phyloP scores from a whole-genome alignment of 2,329 filamentous ascomycete species.

The Aspergillus unguis region DNA sequence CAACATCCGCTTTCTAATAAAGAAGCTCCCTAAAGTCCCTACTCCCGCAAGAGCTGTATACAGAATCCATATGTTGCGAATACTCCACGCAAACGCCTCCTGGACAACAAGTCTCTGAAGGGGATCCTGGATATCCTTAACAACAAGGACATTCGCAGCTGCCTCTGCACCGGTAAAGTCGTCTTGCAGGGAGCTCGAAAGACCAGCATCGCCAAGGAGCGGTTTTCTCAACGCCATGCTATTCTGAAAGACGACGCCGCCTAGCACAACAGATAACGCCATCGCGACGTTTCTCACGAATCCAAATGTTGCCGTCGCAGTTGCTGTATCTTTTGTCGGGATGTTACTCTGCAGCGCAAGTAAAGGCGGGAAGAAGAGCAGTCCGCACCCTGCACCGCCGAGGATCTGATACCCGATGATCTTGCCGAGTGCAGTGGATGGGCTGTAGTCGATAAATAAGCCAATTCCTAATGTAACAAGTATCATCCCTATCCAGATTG shows the following conservation, averaged over 20 bases:
- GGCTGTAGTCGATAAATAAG: conserved; percentile 44
- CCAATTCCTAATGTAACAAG: conserved; percentile 48
- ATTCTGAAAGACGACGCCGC: conserved; percentile 77
- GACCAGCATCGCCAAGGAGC: conserved; percentile 52
- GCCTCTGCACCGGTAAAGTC: conserved; percentile 43
- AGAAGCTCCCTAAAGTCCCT: conserved; percentile 31
- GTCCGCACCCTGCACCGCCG: conserved; percentile 49
- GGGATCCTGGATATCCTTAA: conserved; percentile 38
- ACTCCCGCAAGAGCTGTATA: conserved; percentile 31
- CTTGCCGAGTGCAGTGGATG: conserved; percentile 35
- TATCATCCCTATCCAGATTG: conserved; percentile 45
- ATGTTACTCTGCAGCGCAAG: conserved; percentile 57
- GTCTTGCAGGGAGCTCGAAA: conserved; percentile 22
- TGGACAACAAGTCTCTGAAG: conserved; percentile 40
- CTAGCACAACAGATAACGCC: conserved; percentile 66
- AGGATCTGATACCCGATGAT: conserved; percentile 52
- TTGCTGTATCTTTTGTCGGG: conserved; percentile 47
- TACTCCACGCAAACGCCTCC: conserved; percentile 48
- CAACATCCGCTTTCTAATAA: conserved; percentile 23
- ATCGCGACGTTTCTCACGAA: conserved; percentile 66
- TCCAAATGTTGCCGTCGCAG: conserved; percentile 51
- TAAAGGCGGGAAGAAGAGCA: conserved; percentile 55
- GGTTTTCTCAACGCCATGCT: conserved; percentile 23
- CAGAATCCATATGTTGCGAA: conserved; percentile 46
- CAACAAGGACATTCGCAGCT: conserved; percentile 47